Evolutionary conservation across 345 rosid species (phyloP), one percentile per base, ranked within the genome.

Genomic region (Pugionium cornutum): DNA sequence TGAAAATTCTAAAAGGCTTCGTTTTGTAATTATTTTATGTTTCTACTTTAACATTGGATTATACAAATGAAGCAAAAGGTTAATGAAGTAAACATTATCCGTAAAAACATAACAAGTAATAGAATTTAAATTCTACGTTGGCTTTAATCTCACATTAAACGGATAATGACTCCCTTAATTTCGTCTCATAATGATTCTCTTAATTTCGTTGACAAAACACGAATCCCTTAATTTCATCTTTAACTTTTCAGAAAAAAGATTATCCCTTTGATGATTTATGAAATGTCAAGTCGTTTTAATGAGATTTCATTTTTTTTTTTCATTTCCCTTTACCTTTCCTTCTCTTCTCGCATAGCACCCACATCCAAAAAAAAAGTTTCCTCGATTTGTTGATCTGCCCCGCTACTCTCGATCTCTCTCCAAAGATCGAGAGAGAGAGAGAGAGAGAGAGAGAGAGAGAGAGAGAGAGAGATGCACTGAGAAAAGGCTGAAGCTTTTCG

Each of bases 371-470:
- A 48, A 41, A 47, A 33, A 27, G 1, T 73, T 79, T 78, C 84
- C 78, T 81, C 72, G 82, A 82, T 85, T 91, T 78, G 89, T 82
- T 91, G 96, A 91, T 88, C 96, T 80, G 82, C 89, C 70, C 89
- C 70, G 63, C 74, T 61, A 79, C 74, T 69, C 77, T 82, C 81
- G 83, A 86, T 83, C 88, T 80, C 78, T 81, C 73, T 66, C 73
- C 78, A 79, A 72, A 82, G 87, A 81, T 83, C 82, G 70, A 37
- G 6, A 67, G 52, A 44, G 52, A 25, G 68, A 53, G 81, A 49
- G 66, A 70, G 79, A 64, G 65, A 72, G 76, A n/a, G n/a, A n/a
- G 70, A 37, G 6, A 67, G 52, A 44, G 52, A 25, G 68, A 53
- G 81, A 33, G 28, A 36, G 6, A 36, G 7, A 53, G 74, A 67